phyloP scores from a whole-genome alignment of 495 filamentous ascomycete genomes.

The Penicillium turbatum region DNA sequence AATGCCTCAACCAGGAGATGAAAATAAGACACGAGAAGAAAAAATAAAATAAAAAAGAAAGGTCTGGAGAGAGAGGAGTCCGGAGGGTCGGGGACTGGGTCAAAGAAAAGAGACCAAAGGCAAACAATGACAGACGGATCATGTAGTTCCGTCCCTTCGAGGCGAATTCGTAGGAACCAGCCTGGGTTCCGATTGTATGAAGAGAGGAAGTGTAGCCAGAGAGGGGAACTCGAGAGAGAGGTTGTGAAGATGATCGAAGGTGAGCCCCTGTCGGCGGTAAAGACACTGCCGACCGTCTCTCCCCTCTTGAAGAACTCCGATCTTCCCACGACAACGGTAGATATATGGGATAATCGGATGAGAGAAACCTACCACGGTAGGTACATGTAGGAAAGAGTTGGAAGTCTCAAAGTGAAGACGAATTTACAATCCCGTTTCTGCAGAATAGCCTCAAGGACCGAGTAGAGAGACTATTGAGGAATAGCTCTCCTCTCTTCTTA shows the following conservation, averaged over 20 bases:
- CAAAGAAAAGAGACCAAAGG: conserved; percentile 2
- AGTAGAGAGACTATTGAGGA: neutral
- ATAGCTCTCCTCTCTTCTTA: conserved; percentile 3
- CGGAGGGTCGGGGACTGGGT: neutral
- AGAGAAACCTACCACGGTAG: neutral
- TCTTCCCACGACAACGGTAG: neutral
- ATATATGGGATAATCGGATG: neutral
- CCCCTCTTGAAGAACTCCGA: conserved; percentile 1
- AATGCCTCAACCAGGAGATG: conserved; percentile 25
- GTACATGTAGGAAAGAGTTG: neutral
- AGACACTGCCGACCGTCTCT: conserved; percentile 21
- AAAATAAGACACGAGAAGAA: conserved; percentile 9
- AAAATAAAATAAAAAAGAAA: conserved; percentile 4
- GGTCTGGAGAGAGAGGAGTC: conserved; percentile 1
- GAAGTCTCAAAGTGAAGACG: neutral
- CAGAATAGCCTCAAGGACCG: neutral
- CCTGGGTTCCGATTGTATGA: conserved; percentile 23
- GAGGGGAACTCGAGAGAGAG: conserved; percentile 5
- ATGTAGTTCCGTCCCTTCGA: neutral
- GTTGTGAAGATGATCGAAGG: conserved; percentile 13
- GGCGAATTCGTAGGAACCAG: conserved; percentile 18
- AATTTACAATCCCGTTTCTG: neutral
- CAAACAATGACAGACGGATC: neutral
- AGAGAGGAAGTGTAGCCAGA: conserved; percentile 3
- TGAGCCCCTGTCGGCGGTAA: conserved; percentile 29